Conservation (phyloP, 2,329 filamentous ascomycete genomes). For the Chaetomium olivaceum region DNA sequence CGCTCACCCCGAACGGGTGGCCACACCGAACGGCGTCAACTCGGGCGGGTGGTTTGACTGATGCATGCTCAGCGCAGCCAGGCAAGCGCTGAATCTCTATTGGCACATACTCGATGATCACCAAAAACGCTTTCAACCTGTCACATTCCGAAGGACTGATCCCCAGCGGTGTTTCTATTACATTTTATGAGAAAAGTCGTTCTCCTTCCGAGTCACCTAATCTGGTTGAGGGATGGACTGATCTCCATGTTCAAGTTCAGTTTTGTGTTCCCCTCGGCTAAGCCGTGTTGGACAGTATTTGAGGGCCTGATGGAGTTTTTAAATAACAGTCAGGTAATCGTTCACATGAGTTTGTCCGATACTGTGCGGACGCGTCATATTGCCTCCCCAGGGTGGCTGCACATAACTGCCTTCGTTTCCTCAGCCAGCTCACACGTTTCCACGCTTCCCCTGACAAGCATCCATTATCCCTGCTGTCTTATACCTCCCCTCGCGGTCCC, state of each 20-base stretch:
- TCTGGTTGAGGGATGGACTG: background rate
- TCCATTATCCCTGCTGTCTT: background rate
- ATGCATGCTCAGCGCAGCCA: background rate
- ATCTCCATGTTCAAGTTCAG: background rate
- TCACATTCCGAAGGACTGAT: background rate
- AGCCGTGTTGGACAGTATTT: background rate
- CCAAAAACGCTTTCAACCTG: background rate
- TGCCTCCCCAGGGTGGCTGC: background rate
- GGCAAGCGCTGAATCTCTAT: background rate
- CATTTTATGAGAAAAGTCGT: background rate
- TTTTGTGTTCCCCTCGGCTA: background rate
- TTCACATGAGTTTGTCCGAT: background rate
- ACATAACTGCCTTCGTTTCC: background rate
- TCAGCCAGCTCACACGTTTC: background rate
- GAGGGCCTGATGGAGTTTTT: background rate
- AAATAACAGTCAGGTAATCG: background rate
- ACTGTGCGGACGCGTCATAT: conserved; percentile 6
- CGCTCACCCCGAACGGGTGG: background rate
- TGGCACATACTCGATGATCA: background rate
- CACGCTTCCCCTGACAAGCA: conserved; percentile 8
- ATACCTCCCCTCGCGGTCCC: background rate
- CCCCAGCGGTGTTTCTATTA: background rate
- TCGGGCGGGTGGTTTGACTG: conserved; percentile 1
- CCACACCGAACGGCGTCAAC: background rate
- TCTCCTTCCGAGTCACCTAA: background rate